Base-by-base conservation (phyloP, 2,329 filamentous ascomycete species). In the Chlorencoelia australis region DNA sequence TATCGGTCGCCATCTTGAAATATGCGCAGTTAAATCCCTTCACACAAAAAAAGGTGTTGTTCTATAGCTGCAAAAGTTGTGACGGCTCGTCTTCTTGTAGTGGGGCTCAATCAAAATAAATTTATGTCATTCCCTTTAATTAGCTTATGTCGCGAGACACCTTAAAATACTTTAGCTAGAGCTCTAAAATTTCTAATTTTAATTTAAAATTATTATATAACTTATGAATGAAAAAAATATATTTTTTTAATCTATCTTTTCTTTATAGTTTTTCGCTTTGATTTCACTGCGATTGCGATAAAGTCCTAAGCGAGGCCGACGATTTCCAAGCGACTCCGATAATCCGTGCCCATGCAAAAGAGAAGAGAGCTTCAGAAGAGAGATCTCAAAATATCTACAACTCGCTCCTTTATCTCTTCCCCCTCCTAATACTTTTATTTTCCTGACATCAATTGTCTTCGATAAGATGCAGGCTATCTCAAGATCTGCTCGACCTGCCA, bases 381-480 rank as follows among this genome's bases (percentile, higher is more conserved):
- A 39, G 24, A 38, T 16, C 21, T 33, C 20, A 22, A 35, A 40
- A 40, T 34, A 33, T 18, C 17, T 18, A 37, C n/a, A n/a, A 43
- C 25, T 21, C 44, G 33, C 38, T 39, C 34, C 34, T 32, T 32
- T 33, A 29, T 40, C 36, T 30, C 33, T 40, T 33, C 44, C 32
- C 33, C 30, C 38, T 43, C 35, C 35, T 13, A 19, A n/a, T n/a
- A n/a, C n/a, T 37, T 37, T 31, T 45, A 34, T 25, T 35, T 41
- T 41, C 45, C 45, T 49, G 43, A 41, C 41, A 49, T 49, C 53
- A 50, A 54, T 56, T 55, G 49, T 53, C 47, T 40, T 26, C 30
- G 44, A 39, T 66, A 77, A 59, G 56, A 94, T 94, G 88, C 86
- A 93, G 75, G 81, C 85, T 58, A 68, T 94, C 65, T 71, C 81